Base-by-base conservation (phyloP, 2,329 filamentous ascomycete genomes). In the Alternaria ethzedia region DNA sequence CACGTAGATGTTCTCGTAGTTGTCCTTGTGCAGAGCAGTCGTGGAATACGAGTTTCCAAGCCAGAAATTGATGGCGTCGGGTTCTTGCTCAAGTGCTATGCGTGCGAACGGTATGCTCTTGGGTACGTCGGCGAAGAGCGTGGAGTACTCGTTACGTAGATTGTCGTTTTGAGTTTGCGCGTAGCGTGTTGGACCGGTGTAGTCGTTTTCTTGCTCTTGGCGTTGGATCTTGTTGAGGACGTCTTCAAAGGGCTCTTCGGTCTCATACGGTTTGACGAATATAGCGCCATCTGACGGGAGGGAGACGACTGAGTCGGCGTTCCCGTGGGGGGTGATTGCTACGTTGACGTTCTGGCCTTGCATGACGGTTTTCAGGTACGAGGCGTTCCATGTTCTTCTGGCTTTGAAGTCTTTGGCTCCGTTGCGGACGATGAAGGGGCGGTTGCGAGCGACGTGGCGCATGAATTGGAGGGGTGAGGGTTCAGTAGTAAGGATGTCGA, bases 81-180 rank as follows among this genome's bases (percentile, higher is more conserved):
- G 90, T 0, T 81, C 74, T 52, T 85, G 83, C 43, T 86, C 82
- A 0, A 95, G 86, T 0, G 91, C 91, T 64, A 93, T 89, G 26
- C 89, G 86, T 0, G 91, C 92, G 76, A 91, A 96, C 2, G 90
- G 86, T 50, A 95, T 88, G 59, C 86, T 85, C 3, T 78, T 78
- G 11, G 88, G 89, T 0, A 93, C 87, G 68, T 92, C 86, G 1
- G 82, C 72, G 74, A 89, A 88, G 3, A 96, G 84, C 0, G 83
- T 71, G 0, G 81, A 67, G 76, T 94, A 96, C 78, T 96, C 93
- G 63, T 89, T 84, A 3, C 89, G 87, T 20, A 96, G 85, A 73
- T 95, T 96, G 78, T 95, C 91, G 75, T 96, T 94, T 82, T 96
- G 91, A 41, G 91, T 93, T 79, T 94, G 92, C 1, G 90, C 90